Base-by-base conservation (phyloP, 2,329 filamentous ascomycete species). In the Emergomyces pasteurianus region DNA sequence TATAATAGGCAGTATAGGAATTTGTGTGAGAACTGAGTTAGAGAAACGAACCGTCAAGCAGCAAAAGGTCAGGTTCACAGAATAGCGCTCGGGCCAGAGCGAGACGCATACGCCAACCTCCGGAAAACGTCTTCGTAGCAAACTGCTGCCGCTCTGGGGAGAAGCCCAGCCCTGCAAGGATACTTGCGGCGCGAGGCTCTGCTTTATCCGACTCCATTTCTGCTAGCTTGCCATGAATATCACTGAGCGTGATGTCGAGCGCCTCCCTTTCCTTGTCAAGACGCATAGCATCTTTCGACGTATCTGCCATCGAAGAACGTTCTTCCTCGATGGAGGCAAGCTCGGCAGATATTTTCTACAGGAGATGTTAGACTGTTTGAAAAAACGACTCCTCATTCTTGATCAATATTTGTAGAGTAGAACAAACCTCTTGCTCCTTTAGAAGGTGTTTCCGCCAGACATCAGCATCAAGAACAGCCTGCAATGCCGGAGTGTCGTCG, bases 161-260 rank as follows among this genome's bases (percentile, higher is more conserved):
- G 83, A 99, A 99, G 68, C 94, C 94, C 62, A 99, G 86, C 83
- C 94, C 94, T 62, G 94, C 92, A 59, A 99, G 81, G 71, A 99
- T 99, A 75, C 90, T 96, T 58, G 94, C 94, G 54, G 94, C 94
- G 71, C 94, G 83, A 65, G 94, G 89, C 72, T 99, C 94, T 62
- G 94, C 94, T 78, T 96, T 97, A 79, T 99, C 94, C 0, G 94
- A 96, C 72, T 99, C 94, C 94, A 99, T 99, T 76, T 99, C 94
- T 23, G 92, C 85, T 62, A 99, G 82, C 75, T 99, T 99, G 62
- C 82, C 75, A 72, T 99, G 91, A 58, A 99, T 86, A 71, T 99
- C 94, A 66, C 88, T 90, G 53, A 99, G 82, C 46, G 94, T 95
- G 64, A 86, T 86, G 72, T 99, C 94, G 58, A 95, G 84, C 49